Evolutionary conservation across 768 basidiomycete genomes (phyloP).

Genomic region (Trichaptum fuscoviolaceum): DNA sequence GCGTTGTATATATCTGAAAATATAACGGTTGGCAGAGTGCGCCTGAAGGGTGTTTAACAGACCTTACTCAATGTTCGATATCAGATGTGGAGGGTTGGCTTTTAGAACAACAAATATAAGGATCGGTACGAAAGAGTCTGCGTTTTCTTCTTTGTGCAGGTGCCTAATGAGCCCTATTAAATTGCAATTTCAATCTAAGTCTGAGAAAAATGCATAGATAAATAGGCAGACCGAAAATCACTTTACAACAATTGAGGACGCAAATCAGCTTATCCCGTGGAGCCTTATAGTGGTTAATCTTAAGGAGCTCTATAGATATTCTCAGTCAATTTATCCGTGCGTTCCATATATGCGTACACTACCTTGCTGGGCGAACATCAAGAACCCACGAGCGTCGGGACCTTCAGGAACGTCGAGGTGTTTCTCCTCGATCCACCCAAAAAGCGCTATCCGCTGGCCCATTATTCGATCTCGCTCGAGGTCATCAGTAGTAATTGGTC

Average conservation of each 20-base stretch:
- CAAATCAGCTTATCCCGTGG: conserved; percentile 98
- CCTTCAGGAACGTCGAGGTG: conserved; percentile 88
- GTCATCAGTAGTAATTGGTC: conserved; percentile 87
- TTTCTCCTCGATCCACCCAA: conserved; percentile 82
- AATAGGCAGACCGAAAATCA: conserved; percentile 84
- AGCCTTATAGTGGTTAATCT: conserved; percentile 98
- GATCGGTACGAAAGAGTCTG: conserved; percentile 92
- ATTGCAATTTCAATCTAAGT: conserved; percentile 8
- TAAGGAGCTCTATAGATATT: conserved; percentile 65
- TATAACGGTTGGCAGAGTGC: background rate
- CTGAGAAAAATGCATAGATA: conserved; percentile 10
- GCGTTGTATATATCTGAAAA: conserved; percentile 82
- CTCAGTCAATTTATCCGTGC: background rate
- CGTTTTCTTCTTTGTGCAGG: conserved; percentile 76
- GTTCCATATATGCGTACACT: background rate
- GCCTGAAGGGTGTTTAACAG: background rate
- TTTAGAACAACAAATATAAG: conserved; percentile 91
- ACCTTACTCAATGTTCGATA: conserved; percentile 92
- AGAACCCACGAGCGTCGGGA: conserved; percentile 71
- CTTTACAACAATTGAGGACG: conserved; percentile 96
- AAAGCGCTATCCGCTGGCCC: conserved; percentile 82
- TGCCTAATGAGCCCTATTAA: conserved; percentile 83
- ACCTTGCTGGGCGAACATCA: conserved; percentile 90
- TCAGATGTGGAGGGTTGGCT: conserved; percentile 88
- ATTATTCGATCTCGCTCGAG: conserved; percentile 93